Evolutionary conservation across 805 yeast genomes (phyloP).

Genomic region (Suhomyces sp.): DNA sequence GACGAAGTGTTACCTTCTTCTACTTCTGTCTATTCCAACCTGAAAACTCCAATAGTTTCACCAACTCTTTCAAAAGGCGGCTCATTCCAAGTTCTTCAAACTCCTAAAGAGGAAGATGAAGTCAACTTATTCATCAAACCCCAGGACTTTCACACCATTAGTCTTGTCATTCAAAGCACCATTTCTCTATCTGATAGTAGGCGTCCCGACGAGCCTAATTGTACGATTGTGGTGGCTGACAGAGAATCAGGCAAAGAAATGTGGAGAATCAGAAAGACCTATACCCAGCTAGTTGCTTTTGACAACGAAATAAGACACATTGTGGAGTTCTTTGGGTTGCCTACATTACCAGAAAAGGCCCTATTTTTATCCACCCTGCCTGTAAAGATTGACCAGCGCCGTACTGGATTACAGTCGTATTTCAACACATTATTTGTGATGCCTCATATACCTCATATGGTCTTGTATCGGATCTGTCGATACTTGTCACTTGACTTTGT

Average conservation of each 20-base stretch:
- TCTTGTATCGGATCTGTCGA: slow-evolving; percentile 53
- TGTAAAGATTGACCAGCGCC: slow-evolving; percentile 58
- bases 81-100: slow-evolving; percentile 13
- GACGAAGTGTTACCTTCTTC: neutral
- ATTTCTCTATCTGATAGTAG: slow-evolving; percentile 35
- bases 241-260: slow-evolving; percentile 59
- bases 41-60: slow-evolving; percentile 3
- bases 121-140: slow-evolving; percentile 57
- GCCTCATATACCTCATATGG: slow-evolving; percentile 55
- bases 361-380: slow-evolving; percentile 62
- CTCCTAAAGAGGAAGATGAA: slow-evolving; percentile 35
- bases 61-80: slow-evolving; percentile 13
- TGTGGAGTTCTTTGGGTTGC: slow-evolving; percentile 51
- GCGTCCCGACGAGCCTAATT: slow-evolving; percentile 54
- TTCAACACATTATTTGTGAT: slow-evolving; percentile 54
- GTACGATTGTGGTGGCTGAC: slow-evolving; percentile 63
- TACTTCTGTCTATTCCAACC: neutral
- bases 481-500: slow-evolving; percentile 68
- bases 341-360: slow-evolving; percentile 61
- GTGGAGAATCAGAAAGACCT: slow-evolving; percentile 70
- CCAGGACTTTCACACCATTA: slow-evolving; percentile 50
- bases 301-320: slow-evolving; percentile 58
- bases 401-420: slow-evolving; percentile 54
- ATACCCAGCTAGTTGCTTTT: slow-evolving; percentile 56
- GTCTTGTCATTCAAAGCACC: slow-evolving; percentile 49